Evolutionary conservation across 805 yeast species (phyloP).

Genomic region (Pichia phayaonensis): DNA sequence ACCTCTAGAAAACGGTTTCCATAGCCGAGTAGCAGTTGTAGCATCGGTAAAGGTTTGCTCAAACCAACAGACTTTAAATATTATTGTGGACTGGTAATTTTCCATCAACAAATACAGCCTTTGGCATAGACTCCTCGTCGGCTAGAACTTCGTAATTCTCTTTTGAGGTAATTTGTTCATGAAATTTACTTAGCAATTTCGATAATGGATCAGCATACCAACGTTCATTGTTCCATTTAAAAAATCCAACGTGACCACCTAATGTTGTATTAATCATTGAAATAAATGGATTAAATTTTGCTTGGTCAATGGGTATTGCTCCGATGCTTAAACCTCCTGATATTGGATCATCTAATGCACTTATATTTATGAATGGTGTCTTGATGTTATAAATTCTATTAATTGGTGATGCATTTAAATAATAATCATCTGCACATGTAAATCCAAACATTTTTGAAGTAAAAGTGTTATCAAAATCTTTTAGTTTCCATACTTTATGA

Average conservation of each 20-base stretch:
- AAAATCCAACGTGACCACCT: slow-evolving; percentile 88
- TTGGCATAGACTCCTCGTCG: slow-evolving; percentile 6
- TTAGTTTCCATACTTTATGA: slow-evolving; percentile 26
- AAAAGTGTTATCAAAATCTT: slow-evolving; percentile 55
- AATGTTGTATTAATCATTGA: slow-evolving; percentile 49
- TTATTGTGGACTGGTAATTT: not conserved
- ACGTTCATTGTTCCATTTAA: slow-evolving; percentile 47
- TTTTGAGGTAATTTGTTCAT: slow-evolving; percentile 11
- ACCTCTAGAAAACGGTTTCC: too few species aligned
- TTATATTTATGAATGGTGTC: slow-evolving; percentile 58
- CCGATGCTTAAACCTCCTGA: slow-evolving; percentile 36
- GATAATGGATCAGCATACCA: slow-evolving; percentile 57
- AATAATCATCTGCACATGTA: slow-evolving; percentile 56
- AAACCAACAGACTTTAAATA: too few species aligned
- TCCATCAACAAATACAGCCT: slow-evolving; percentile 7
- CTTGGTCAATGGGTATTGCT: slow-evolving; percentile 45
- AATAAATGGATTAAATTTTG: slow-evolving; percentile 50
- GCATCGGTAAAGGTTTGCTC: too few species aligned
- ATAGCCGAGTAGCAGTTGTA: too few species aligned
- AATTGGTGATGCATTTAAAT: slow-evolving; percentile 52
- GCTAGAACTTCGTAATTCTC: slow-evolving; percentile 7
- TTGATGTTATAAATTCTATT: slow-evolving; percentile 42
- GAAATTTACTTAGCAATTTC: slow-evolving; percentile 26
- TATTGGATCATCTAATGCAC: slow-evolving; percentile 70
- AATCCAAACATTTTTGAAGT: slow-evolving; percentile 66